Base-by-base conservation (phyloP, 495 filamentous ascomycete genomes). In the Aspergillus cavernicola region DNA sequence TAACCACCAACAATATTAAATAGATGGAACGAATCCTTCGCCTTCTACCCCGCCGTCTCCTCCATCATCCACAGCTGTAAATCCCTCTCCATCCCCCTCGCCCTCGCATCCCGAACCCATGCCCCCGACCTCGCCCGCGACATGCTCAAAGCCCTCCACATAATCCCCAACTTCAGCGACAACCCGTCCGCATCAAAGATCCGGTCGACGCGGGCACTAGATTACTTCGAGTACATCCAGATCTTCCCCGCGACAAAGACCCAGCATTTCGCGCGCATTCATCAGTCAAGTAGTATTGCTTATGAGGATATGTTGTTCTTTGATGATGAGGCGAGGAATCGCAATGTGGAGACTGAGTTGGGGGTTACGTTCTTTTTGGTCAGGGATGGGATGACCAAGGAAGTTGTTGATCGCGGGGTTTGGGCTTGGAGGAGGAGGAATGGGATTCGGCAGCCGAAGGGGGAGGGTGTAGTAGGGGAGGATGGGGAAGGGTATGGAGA, bases 231-330 rank as follows among this genome's bases (percentile, higher is more conserved):
- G 55, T 73, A 69, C 50, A 57, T 95, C 41, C 88, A 97, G 76
- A 96, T 97, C 35, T 97, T 92, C 64, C 90, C 92, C 0, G 85
- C 83, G 1, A 87, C 77, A 54, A 98, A 98, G 79, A 84, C 86
- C 15, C 79, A 83, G 64, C 93, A 98, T 68, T 95, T 98, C 57
- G 71, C 82, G 58, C 71, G 76, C 11, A 72, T 98, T 46, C 75
- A 86, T 2, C 80, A 85, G 68, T 69, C 79, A 19, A 88, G 84
- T 20, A 82, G 83, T 40, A 49, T 80, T 10, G 58, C 55, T 9
- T 95, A 84, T 62, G 77, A 82, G 37, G 88, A 97, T 39, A 96
- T 97, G 89, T 63, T 98, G 53, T 98, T 98, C 60, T 98, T 97
- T 62, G 92, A 98, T 59, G 92, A 98, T 57, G 92, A 98, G 80